Conservation (phyloP, 129 eudicot genomes). For the Erigeron canadensis region DNA sequence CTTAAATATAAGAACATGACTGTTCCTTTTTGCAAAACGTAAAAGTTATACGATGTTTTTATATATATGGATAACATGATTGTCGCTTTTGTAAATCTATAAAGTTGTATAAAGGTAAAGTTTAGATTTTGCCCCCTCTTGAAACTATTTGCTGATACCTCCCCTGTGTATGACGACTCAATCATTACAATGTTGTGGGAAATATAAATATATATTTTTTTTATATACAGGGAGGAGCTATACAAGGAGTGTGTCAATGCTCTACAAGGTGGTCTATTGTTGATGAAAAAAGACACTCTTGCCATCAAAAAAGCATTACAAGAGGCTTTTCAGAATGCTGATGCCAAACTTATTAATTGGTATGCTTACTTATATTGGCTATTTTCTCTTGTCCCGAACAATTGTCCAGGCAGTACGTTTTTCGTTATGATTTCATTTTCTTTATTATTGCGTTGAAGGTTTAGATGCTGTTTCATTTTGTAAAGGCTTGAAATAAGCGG, state of each 20-base stretch:
- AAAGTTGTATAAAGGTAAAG: too few species aligned
- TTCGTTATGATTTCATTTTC: conserved; percentile 48
- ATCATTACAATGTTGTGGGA: not conserved
- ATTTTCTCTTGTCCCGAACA: conserved; percentile 14
- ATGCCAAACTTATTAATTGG: conserved; percentile 71
- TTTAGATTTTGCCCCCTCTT: too few species aligned
- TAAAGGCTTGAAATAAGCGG: conserved; percentile 76
- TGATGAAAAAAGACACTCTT: conserved; percentile 50
- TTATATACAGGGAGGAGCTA: conserved; percentile 82
- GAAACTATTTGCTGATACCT: too few species aligned
- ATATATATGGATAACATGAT: too few species aligned
- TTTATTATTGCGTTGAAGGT: conserved; percentile 70
- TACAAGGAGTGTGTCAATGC: conserved; percentile 80
- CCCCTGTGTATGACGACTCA: too few species aligned
- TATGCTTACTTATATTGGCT: conserved; percentile 30
- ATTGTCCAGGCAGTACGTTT: conserved; percentile 26
- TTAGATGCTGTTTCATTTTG: conserved; percentile 83
- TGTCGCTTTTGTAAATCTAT: too few species aligned
- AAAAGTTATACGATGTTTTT: too few species aligned
- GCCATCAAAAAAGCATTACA: conserved; percentile 51
- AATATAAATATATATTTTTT: not conserved
- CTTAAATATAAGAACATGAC: too few species aligned
- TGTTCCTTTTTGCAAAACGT: too few species aligned
- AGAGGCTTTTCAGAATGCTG: conserved; percentile 68
- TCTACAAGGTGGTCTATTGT: conserved; percentile 63